Evolutionary conservation across 768 basidiomycete species (phyloP).

Genomic region (Dioszegia aurantiaca): DNA sequence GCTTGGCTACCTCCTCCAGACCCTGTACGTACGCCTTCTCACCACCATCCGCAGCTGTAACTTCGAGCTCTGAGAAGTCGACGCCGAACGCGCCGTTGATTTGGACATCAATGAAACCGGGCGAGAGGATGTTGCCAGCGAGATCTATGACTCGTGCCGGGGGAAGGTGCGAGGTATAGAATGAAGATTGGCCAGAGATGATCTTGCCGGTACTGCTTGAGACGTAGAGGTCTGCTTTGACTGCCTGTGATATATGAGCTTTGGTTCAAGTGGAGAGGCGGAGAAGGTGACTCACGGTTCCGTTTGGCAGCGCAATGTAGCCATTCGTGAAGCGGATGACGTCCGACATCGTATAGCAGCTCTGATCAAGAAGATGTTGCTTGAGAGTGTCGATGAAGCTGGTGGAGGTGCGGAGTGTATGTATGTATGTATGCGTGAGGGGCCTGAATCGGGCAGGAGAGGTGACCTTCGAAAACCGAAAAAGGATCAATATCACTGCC

Average conservation of each 20-base stretch:
- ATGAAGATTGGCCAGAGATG: slow-evolving; percentile 51
- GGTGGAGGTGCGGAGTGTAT: too few relatives aligned
- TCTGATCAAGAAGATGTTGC: too few relatives aligned
- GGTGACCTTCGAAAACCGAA: too few relatives aligned
- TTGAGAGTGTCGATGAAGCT: too few relatives aligned
- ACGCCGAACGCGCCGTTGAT: slow-evolving; percentile 69
- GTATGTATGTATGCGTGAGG: too few relatives aligned
- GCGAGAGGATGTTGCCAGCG: slow-evolving; percentile 75
- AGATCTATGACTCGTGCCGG: slow-evolving; percentile 59
- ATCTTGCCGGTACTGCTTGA: slow-evolving; percentile 64
- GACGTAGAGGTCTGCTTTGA: slow-evolving; percentile 28
- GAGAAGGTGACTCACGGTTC: slow-evolving; percentile 58
- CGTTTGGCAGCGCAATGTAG: slow-evolving; percentile 73
- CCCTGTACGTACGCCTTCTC: slow-evolving; percentile 60
- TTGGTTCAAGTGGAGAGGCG: background rate
- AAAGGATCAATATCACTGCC: too few relatives aligned
- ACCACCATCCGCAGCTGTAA: slow-evolving; percentile 16
- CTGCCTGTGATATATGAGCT: slow-evolving; percentile 9
- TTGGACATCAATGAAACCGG: slow-evolving; percentile 81
- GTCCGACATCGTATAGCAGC: slow-evolving; percentile 24
- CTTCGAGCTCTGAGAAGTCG: slow-evolving; percentile 43
- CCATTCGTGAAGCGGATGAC: slow-evolving; percentile 86
- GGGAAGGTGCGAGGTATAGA: slow-evolving; percentile 13
- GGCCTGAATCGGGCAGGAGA: too few relatives aligned
- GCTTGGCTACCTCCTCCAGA: slow-evolving; percentile 67